Percentiles rank a stretch among this genome's conserved stretches.
Conservation (phyloP, 768 basidiomycete species). For the Suillus bovinus region DNA sequence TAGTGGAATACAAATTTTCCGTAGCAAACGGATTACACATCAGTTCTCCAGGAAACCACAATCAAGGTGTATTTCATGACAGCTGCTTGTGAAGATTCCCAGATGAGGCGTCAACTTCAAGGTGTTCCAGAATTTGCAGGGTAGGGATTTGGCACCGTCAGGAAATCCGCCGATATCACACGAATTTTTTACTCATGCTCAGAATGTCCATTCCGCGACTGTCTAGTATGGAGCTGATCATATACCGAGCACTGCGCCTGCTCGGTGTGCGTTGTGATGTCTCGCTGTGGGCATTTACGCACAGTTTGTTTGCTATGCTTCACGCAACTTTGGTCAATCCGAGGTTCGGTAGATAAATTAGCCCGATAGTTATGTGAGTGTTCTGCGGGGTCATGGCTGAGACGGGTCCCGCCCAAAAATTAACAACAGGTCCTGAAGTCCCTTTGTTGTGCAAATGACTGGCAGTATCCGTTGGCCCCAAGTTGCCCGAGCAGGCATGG, state of each 20-base stretch:
- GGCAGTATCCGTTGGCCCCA: slow-evolving; percentile 43
- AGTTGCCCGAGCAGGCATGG: slow-evolving; percentile 47
- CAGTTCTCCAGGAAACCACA: neutral
- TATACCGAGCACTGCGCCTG: slow-evolving; percentile 6
- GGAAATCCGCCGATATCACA: neutral
- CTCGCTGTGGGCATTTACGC: slow-evolving; percentile 33
- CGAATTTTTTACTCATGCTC: neutral
- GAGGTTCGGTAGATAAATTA: slow-evolving; percentile 41
- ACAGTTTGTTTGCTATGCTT: slow-evolving; percentile 41
- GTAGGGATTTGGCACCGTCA: neutral
- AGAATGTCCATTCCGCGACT: neutral
- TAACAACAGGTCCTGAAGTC: slow-evolving; percentile 44
- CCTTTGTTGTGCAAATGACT: neutral
- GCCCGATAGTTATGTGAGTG: slow-evolving; percentile 24
- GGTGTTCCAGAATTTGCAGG: neutral
- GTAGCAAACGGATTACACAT: neutral
- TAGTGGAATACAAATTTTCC: neutral
- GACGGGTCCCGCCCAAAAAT: slow-evolving; percentile 46
- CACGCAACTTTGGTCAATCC: slow-evolving; percentile 39
- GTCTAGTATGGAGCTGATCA: neutral
- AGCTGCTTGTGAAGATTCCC: neutral
- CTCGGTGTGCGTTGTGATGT: slow-evolving; percentile 31
- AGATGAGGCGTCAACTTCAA: neutral
- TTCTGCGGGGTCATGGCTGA: slow-evolving; percentile 41
- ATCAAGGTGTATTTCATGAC: neutral